Conservation (phyloP, 805 yeast genomes). For the Sugiyamaella americana region DNA sequence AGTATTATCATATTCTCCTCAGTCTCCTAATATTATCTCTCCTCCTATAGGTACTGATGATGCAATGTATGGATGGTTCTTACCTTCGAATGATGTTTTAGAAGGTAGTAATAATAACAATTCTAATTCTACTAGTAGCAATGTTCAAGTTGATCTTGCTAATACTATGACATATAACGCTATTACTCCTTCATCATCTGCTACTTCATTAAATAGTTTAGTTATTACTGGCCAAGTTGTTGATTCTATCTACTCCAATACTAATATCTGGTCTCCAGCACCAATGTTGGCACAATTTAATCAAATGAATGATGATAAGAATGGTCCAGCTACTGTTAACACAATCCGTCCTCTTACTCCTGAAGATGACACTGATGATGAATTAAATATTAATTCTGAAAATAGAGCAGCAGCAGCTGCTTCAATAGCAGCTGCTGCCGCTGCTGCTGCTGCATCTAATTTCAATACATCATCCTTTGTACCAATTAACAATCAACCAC, state of each 20-base stretch:
- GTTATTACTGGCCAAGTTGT: background rate
- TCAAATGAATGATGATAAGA: background rate
- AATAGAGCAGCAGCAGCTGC: background rate
- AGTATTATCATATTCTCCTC: conserved; percentile 8
- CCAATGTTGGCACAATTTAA: background rate
- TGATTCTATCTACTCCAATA: background rate
- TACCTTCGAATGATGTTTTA: background rate
- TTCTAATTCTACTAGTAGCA: background rate
- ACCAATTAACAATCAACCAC: background rate
- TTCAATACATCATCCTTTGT: background rate
- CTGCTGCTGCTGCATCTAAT: background rate
- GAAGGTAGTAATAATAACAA: no score
- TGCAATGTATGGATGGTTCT: conserved; percentile 8
- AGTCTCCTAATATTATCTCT: conserved; percentile 3
- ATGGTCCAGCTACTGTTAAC: background rate
- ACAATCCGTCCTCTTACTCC: background rate
- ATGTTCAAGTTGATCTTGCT: background rate
- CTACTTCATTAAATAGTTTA: background rate
- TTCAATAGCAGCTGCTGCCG: conserved; percentile 7
- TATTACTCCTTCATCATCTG: background rate
- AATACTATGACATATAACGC: background rate
- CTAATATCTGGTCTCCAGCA: background rate
- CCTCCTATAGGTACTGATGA: conserved; percentile 6
- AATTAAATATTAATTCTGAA: background rate
- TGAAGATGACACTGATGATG: background rate